Percentiles rank a stretch among this genome's conserved stretches.
Conservation (phyloP, 2,329 filamentous ascomycete species). For the Trichoderma asperellum region DNA sequence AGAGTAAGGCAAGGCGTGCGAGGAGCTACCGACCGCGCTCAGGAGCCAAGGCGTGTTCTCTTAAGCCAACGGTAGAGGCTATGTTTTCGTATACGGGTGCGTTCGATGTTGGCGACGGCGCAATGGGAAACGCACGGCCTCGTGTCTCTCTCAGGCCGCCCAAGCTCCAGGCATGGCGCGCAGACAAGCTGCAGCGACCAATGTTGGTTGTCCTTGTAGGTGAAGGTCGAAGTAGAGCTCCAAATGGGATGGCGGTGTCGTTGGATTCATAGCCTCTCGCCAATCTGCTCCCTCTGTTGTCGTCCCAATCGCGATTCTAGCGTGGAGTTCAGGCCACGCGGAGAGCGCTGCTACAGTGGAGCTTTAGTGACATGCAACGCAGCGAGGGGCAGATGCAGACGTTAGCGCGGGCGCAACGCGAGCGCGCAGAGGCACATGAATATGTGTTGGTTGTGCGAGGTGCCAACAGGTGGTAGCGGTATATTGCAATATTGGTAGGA, state of each 20-base stretch:
- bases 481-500: not conserved
- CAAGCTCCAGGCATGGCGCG: slow-evolving; percentile 12
- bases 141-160: not conserved
- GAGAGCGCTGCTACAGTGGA: not conserved
- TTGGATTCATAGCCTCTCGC: not conserved
- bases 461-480: not conserved
- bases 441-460: not conserved
- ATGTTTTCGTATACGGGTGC: not conserved
- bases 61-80: not conserved
- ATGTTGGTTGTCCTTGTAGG: not conserved
- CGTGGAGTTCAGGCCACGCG: not conserved
- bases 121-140: not conserved
- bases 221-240: not conserved
- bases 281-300: not conserved
- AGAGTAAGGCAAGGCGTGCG: not conserved
- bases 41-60: not conserved
- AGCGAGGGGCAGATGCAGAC: not conserved
- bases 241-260: not conserved
- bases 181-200: not conserved
- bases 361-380: slow-evolving; percentile 14
- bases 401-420: not conserved
- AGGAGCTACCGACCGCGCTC: not conserved
- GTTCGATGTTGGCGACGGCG: not conserved
- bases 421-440: not conserved
- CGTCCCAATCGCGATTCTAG: not conserved